Conservation (phyloP, 2,329 filamentous ascomycete species). For the Phyllachora maydis region DNA sequence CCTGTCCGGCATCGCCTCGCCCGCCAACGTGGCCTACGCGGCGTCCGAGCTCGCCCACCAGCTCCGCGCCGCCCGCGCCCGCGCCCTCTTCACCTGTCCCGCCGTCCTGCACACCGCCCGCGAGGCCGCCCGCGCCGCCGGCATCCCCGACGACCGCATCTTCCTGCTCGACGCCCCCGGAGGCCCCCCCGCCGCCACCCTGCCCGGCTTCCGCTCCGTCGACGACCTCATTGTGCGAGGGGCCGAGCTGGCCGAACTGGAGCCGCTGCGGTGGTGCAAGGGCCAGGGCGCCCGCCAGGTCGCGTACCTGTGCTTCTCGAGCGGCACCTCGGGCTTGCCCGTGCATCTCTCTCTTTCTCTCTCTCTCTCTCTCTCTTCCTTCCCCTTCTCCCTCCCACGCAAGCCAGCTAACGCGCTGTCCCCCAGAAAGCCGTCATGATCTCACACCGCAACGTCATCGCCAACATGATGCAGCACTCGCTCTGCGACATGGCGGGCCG, state of each 20-base stretch:
- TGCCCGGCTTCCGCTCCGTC: slow-evolving; percentile 48
- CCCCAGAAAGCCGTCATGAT: slow-evolving; percentile 65
- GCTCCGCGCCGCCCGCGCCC: slow-evolving; percentile 45
- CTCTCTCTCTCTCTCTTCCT: no score
- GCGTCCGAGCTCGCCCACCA: slow-evolving; percentile 51
- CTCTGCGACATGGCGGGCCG: slow-evolving; percentile 19
- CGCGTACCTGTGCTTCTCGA: slow-evolving; percentile 63
- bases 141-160: slow-evolving; percentile 41
- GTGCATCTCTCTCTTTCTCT: slow-evolving; percentile 17
- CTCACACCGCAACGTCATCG: slow-evolving; percentile 58
- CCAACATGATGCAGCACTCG: slow-evolving; percentile 46
- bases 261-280: slow-evolving; percentile 34
- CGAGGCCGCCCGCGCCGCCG: slow-evolving; percentile 38
- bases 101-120: slow-evolving; percentile 44
- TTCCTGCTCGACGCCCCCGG: slow-evolving; percentile 50
- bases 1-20: slow-evolving; percentile 51
- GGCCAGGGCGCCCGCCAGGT: slow-evolving; percentile 48
- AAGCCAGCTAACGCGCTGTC: slow-evolving; percentile 4
- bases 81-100: slow-evolving; percentile 50
- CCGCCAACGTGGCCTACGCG: slow-evolving; percentile 58
- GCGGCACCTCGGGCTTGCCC: slow-evolving; percentile 59
- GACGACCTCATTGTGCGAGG: slow-evolving; percentile 46
- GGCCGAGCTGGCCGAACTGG: slow-evolving; percentile 25
- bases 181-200: slow-evolving; percentile 22
- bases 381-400: no score